A percentile compares a stretch with the other conserved stretches of the same genome.
These are phyloP conservation scores for Diaporthe eres DNA, from an alignment of 2,329 filamentous ascomycete genomes.

Conservation along the genomic window DNA sequence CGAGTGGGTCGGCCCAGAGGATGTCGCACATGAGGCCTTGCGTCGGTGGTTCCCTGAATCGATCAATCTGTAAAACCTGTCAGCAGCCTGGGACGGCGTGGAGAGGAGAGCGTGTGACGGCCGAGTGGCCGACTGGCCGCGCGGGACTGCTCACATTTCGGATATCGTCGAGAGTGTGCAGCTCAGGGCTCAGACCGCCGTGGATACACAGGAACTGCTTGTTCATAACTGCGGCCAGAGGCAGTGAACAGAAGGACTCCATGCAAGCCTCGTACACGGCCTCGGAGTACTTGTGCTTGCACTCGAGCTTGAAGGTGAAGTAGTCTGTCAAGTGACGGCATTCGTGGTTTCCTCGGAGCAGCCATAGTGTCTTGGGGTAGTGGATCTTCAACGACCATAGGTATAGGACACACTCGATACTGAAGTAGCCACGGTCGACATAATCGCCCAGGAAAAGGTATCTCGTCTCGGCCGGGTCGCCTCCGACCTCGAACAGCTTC, in stretches of 20 bases:
- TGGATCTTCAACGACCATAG: slow-evolving; percentile 99
- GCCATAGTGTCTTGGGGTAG: slow-evolving; percentile 97
- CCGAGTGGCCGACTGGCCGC: slow-evolving; percentile 17
- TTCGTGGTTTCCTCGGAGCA: slow-evolving; percentile 97
- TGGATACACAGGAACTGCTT: slow-evolving; percentile 99
- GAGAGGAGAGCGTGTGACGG: neutral
- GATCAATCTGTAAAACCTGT: slow-evolving; percentile 79
- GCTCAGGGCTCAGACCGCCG: slow-evolving; percentile 93
- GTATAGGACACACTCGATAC: slow-evolving; percentile 98
- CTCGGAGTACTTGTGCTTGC: slow-evolving; percentile 99
- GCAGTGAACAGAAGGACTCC: slow-evolving; percentile 96
- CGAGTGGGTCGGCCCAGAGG: slow-evolving; percentile 96
- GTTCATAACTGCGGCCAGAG: slow-evolving; percentile 98
- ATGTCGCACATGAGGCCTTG: slow-evolving; percentile 99
- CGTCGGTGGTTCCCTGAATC: slow-evolving; percentile 96
- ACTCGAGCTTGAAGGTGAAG: slow-evolving; percentile 99
- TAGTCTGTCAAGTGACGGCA: slow-evolving; percentile 99
- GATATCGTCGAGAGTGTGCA: slow-evolving; percentile 95
- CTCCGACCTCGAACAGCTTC: slow-evolving; percentile 99
- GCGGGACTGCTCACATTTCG: slow-evolving; percentile 75
- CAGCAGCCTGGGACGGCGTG: slow-evolving; percentile 37
- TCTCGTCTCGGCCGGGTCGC: slow-evolving; percentile 94
- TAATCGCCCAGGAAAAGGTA: slow-evolving; percentile 99
- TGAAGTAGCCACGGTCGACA: slow-evolving; percentile 98
- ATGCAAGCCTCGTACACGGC: slow-evolving; percentile 97